Base-by-base conservation (phyloP, 139 green algal species). In the Volvox reticuliferus region DNA sequence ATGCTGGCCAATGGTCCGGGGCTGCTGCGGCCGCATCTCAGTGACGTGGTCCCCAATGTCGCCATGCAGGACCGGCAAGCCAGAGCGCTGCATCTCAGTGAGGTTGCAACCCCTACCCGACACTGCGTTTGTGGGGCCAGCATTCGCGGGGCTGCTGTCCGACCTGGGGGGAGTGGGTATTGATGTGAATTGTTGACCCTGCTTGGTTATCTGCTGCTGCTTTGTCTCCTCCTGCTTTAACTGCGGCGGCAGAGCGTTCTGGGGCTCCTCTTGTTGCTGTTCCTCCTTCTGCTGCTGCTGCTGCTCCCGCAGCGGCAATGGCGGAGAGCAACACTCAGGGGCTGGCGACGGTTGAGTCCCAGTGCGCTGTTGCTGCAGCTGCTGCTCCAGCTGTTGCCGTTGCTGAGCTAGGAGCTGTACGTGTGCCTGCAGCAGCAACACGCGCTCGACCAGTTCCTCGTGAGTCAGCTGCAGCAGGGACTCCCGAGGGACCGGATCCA, bases 381-480 rank as follows among this genome's bases (percentile, higher is more conserved):
- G 67, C 36, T 24, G 14, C 22, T n/a, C 9, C 36, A 32, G 36
- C 84, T 89, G 82, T 63, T 68, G 82, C 82, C 79, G 79, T 63
- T 68, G 68, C 68, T 30, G 22, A 37, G 16, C 13, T 19, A 32
- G 18, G 2, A 75, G 73, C 62, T 79, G 71, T 35, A 78, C 36
- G 21, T 88, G 69, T 35, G 33, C 50, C 89, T 89, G 55, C 71
- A 89, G 80, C 69, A 79, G 18, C 89, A 88, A 13, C 44, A 78
- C 37, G 21, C 36, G 55, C 81, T 77, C 82, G 63, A 93, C 79
- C 69, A 93, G 75, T 82, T 71, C 30, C 82, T 92, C 81, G 28
- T 44, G 73, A 55, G 77, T 89, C 82, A 93, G 35, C 28, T 5
- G n/a, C 36, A 14, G 9, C 71, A 93, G 62, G 62, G 71, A 32